These are phyloP conservation scores for Pichia kluyveri DNA, from an alignment of 805 yeast genomes.

Conservation along the genomic window DNA sequence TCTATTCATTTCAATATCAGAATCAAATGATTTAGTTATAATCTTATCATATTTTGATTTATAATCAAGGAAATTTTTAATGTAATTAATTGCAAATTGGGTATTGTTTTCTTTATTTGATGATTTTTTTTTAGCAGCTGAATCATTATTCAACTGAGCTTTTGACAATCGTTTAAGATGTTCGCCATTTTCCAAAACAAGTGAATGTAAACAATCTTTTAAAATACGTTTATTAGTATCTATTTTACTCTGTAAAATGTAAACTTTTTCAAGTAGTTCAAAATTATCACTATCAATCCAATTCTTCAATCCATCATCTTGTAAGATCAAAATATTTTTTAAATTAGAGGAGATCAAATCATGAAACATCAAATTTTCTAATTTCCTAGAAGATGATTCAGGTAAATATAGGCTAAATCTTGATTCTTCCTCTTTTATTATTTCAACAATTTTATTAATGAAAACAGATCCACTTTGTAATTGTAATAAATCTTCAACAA, in stretches of 20 bases:
- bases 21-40: slow-evolving; percentile 37
- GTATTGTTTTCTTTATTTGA: slow-evolving; percentile 29
- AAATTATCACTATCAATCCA: slow-evolving; percentile 45
- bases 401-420: slow-evolving; percentile 49
- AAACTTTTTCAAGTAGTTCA: slow-evolving; percentile 38
- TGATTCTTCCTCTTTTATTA: slow-evolving; percentile 55
- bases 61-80: slow-evolving; percentile 43
- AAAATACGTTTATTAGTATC: slow-evolving; percentile 44
- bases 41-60: slow-evolving; percentile 44
- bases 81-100: slow-evolving; percentile 60
- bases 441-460: slow-evolving; percentile 38
- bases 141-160: slow-evolving; percentile 4
- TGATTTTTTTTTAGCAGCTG: slow-evolving; percentile 11
- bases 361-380: slow-evolving; percentile 48
- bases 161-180: slow-evolving; percentile 25
- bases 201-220: slow-evolving; percentile 36
- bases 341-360: slow-evolving; percentile 49
- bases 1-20: slow-evolving; percentile 40
- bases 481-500: slow-evolving; percentile 37
- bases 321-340: slow-evolving; percentile 42
- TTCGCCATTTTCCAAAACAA: slow-evolving; percentile 39
- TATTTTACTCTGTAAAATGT: slow-evolving; percentile 42
- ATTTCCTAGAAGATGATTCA: slow-evolving; percentile 40
- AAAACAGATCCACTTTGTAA: slow-evolving; percentile 44
- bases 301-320: slow-evolving; percentile 45